Evolutionary conservation across 805 yeast genomes (phyloP).

Genomic region (Myxozyma neglecta): DNA sequence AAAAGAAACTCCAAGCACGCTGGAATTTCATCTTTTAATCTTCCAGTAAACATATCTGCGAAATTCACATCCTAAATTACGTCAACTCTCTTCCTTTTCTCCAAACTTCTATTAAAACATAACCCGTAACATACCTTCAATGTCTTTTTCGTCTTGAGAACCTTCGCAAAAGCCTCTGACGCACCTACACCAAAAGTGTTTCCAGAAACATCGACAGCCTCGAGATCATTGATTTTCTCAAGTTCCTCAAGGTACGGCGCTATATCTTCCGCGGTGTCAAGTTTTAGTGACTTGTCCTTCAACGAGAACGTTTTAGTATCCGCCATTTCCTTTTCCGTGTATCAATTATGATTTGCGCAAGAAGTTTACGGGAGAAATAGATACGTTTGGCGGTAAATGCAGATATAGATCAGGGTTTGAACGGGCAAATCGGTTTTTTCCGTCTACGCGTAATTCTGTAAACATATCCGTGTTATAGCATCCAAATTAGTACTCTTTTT

Average conservation of each 20-base stretch:
- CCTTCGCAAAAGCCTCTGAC: constrained; percentile 65
- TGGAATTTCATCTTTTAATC: constrained; percentile 93
- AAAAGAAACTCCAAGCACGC: constrained; percentile 69
- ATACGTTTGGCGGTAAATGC: not conserved
- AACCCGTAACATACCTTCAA: constrained; percentile 41
- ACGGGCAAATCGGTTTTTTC: too few relatives aligned
- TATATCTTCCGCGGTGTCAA: constrained; percentile 71
- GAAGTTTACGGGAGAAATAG: not conserved
- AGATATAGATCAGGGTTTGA: too few relatives aligned
- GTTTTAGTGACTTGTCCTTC: constrained; percentile 45
- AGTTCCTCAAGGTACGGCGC: constrained; percentile 66
- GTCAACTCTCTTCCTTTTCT: not conserved
- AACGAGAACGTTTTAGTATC: constrained; percentile 15
- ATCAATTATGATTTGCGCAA: not conserved
- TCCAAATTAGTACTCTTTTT: too few relatives aligned
- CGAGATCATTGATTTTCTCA: constrained; percentile 40
- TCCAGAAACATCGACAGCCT: constrained; percentile 79
- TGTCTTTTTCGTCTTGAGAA: constrained; percentile 46
- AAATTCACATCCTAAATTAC: constrained; percentile 49
- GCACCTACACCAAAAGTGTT: constrained; percentile 94
- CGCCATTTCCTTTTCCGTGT: not conserved
- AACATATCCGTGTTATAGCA: too few relatives aligned
- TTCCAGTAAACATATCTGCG: constrained; percentile 92
- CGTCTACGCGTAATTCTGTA: too few relatives aligned
- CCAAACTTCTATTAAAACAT: not conserved